Evolutionary conservation across 192 early-diverging fungal genomes (phyloP).

Genomic region (Coemansia sp.): DNA sequence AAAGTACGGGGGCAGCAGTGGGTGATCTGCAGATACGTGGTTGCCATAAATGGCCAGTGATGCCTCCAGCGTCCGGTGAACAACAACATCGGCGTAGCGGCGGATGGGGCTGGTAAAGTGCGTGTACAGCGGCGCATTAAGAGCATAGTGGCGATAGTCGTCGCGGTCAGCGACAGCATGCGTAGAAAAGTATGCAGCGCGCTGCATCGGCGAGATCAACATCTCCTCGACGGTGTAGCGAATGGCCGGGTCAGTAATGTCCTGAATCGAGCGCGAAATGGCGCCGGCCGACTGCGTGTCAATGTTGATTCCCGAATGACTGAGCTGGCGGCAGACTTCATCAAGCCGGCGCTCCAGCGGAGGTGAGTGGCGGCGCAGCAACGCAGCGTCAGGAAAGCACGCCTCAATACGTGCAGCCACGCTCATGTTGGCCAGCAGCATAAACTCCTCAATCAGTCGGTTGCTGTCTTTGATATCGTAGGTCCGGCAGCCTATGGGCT

Average conservation of each 20-base stretch:
- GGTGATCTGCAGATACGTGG: conserved; percentile 41
- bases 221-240: conserved; percentile 43
- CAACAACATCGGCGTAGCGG: conserved; percentile 95
- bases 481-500: conserved; percentile 74
- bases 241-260: conserved; percentile 20
- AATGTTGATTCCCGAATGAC: conserved; percentile 59
- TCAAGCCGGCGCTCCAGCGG: conserved; percentile 49
- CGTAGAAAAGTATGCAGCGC: conserved; percentile 96
- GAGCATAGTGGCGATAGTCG: conserved; percentile 85
- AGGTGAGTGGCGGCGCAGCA: conserved; percentile 75
- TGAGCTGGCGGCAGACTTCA: conserved; percentile 43
- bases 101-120: conserved; percentile 99
- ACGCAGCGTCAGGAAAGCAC: conserved; percentile 73
- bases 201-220: conserved; percentile 78
- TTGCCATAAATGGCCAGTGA: conserved; percentile 32
- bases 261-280: conserved; percentile 63
- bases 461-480: conserved; percentile 73
- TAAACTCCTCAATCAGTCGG: conserved; percentile 97
- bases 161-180: conserved; percentile 64
- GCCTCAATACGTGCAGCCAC: conserved; percentile 83
- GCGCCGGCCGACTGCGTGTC: conserved; percentile 56
- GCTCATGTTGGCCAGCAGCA: conserved; percentile 83
- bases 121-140: conserved; percentile 91
- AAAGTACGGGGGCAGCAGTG: conserved; percentile 31
- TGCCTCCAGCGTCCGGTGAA: conserved; percentile 79